Evolutionary conservation across 2,329 filamentous ascomycete genomes (phyloP).

Genomic region (Venturia effusa): DNA sequence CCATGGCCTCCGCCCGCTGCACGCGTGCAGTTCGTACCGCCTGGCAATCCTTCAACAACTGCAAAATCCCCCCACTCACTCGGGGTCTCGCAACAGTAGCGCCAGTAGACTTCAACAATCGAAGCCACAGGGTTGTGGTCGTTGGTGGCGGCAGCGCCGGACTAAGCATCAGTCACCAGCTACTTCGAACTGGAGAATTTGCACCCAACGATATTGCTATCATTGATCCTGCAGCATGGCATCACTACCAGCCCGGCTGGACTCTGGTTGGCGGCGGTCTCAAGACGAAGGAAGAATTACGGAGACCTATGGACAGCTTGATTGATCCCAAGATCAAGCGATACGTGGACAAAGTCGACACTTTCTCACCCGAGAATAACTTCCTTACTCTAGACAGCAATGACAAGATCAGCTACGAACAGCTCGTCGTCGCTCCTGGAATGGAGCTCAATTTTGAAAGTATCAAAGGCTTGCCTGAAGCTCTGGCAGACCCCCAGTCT

Average conservation of each 20-base stretch:
- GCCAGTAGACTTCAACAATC: slow-evolving; percentile 23
- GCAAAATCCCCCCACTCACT: background rate
- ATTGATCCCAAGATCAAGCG: slow-evolving; percentile 51
- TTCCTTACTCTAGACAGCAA: slow-evolving; percentile 44
- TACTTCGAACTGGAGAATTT: slow-evolving; percentile 49
- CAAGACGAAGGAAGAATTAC: slow-evolving; percentile 50
- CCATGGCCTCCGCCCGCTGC: background rate
- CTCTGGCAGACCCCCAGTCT: slow-evolving; percentile 24
- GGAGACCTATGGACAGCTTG: slow-evolving; percentile 38
- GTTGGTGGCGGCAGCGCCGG: slow-evolving; percentile 58
- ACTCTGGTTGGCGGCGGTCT: slow-evolving; percentile 57
- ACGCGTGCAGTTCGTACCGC: background rate
- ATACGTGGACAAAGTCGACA: slow-evolving; percentile 42
- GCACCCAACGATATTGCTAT: slow-evolving; percentile 50
- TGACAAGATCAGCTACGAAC: slow-evolving; percentile 49
- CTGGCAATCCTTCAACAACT: background rate
- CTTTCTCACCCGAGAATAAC: slow-evolving; percentile 47
- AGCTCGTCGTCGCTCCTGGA: slow-evolving; percentile 49
- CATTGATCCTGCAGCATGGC: slow-evolving; percentile 51
- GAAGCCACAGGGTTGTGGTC: slow-evolving; percentile 53
- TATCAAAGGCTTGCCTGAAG: slow-evolving; percentile 24
- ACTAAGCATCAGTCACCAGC: slow-evolving; percentile 54
- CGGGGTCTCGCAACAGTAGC: background rate
- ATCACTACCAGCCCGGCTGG: slow-evolving; percentile 62
- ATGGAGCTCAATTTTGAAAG: slow-evolving; percentile 22